These are phyloP conservation scores for Phytophthora sp. DNA, from an alignment of 352 stramenopile genomes.

Conservation along the genomic window DNA sequence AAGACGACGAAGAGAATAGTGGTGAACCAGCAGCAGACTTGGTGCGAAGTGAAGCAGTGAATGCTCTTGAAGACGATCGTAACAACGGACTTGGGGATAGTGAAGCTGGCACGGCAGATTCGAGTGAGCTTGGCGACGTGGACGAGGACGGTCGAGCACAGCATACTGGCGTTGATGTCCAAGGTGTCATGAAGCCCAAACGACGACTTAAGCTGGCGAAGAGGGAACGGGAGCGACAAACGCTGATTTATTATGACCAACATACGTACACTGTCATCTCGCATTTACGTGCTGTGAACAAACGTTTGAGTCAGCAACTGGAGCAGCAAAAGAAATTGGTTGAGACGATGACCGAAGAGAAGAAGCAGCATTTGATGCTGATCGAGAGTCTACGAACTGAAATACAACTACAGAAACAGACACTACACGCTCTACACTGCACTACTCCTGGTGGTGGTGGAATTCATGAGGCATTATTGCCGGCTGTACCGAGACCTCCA, in stretches of 20 bases:
- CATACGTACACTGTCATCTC: slow-evolving; percentile 63
- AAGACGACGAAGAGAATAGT: slow-evolving; percentile 10
- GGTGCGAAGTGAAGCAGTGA: not conserved
- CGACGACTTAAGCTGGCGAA: slow-evolving; percentile 8
- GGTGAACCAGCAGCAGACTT: not conserved
- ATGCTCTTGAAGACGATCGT: slow-evolving; percentile 1
- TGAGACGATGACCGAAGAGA: slow-evolving; percentile 51
- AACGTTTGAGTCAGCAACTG: slow-evolving; percentile 47
- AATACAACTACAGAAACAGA: slow-evolving; percentile 57
- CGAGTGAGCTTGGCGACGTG: not conserved
- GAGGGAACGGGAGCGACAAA: slow-evolving; percentile 26
- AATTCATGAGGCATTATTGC: slow-evolving; percentile 12
- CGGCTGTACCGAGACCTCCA: slow-evolving; percentile 19
- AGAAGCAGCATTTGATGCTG: slow-evolving; percentile 45
- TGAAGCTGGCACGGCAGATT: slow-evolving; percentile 2
- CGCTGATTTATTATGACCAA: slow-evolving; percentile 52
- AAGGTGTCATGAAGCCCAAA: not conserved
- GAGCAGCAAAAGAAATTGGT: slow-evolving; percentile 64
- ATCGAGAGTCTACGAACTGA: slow-evolving; percentile 56
- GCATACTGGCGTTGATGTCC: not conserved
- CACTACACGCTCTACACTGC: slow-evolving; percentile 39
- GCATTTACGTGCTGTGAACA: slow-evolving; percentile 55
- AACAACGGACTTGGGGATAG: slow-evolving; percentile 1
- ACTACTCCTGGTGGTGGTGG: not conserved
- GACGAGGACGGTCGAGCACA: not conserved